Evolutionary conservation across 129 eudicot species (phyloP), one percentile per base, ranked within the genome.

Genomic region (Escallonia rubra): DNA sequence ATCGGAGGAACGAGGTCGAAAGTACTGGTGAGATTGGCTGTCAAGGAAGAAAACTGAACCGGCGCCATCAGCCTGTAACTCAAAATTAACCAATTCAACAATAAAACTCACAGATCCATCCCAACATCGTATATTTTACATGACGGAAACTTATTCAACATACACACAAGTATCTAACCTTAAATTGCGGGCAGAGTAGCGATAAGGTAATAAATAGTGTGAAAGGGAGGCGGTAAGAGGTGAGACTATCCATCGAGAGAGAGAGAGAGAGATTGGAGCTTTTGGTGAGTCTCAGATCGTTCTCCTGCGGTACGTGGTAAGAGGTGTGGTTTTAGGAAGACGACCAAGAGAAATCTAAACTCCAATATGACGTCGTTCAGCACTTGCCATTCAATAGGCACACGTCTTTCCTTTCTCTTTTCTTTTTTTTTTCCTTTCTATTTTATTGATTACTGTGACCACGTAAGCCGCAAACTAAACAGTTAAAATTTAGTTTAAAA

Each of bases 31-130:
- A 13, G 81, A 55, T 16, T 94, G 79, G 72, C 89, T 79, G 71
- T 91, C 97, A 59, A 88, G 86, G 80, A 91, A 88, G 71, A 81
- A 72, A 12, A 85, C 96, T 2, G 90, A 81, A 44, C 80, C 81
- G 12, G 70, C 66, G 16, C 79, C 89, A 70, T 70, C 85, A 23
- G 79, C 91, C 97, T 87, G 69, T 56, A 68, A 50, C 8, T 23
- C 52, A 64, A 74, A 43, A 10, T 54, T 68, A 8, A 10, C 44
- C 10, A 40, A 7, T 59, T 57, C 62, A 46, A 51, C 8, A 11
- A 10, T 38, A 43, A 47, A 12, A 72, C 9, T 23, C 9, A 43
- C 50, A 69, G 72, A 73, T 78, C 71, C 63, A 45, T 40, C 48
- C 44, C 55, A 63, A 61, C 46, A 72, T 61, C 15, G 11, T 4